A percentile compares a stretch with the other conserved stretches of the same genome.
Conservation (phyloP, 805 yeast species). For the Cephaloascus albidus region DNA sequence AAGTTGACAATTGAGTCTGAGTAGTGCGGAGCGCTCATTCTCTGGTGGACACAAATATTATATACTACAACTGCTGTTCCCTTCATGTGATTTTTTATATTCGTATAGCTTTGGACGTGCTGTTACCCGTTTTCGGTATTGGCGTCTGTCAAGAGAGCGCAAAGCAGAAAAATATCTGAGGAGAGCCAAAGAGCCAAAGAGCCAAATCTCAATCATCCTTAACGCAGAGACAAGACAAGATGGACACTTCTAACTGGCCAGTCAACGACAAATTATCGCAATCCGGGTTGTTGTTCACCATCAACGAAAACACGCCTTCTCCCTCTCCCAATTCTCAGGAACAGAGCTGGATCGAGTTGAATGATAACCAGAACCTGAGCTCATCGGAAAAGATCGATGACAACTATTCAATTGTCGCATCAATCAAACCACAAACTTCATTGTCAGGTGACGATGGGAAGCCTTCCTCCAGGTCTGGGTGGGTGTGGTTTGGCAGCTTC, state of each 20-base stretch:
- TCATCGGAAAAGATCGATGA: too few species aligned
- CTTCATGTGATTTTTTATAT: too few species aligned
- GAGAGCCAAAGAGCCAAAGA: background rate
- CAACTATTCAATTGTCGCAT: too few species aligned
- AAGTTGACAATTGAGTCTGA: constrained; percentile 29
- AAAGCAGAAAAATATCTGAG: constrained; percentile 1
- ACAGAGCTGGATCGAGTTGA: background rate
- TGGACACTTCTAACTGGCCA: background rate
- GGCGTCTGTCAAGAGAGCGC: constrained; percentile 5
- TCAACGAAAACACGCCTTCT: background rate
- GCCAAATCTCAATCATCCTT: background rate
- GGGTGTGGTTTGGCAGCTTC: too few species aligned
- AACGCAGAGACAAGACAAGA: too few species aligned
- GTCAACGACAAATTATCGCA: constrained; percentile 1
- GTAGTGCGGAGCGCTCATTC: background rate
- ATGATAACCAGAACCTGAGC: background rate
- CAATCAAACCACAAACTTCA: too few species aligned
- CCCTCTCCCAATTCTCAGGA: background rate
- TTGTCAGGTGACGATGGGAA: too few species aligned
- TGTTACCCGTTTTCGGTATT: too few species aligned
- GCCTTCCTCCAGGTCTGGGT: too few species aligned
- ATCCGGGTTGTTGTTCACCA: background rate
- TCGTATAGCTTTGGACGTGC: too few species aligned
- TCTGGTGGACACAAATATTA: too few species aligned
- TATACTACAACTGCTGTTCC: too few species aligned